These are phyloP conservation scores for Pichia sp. DNA, from an alignment of 1,139 yeast species.

Conservation along the genomic window DNA sequence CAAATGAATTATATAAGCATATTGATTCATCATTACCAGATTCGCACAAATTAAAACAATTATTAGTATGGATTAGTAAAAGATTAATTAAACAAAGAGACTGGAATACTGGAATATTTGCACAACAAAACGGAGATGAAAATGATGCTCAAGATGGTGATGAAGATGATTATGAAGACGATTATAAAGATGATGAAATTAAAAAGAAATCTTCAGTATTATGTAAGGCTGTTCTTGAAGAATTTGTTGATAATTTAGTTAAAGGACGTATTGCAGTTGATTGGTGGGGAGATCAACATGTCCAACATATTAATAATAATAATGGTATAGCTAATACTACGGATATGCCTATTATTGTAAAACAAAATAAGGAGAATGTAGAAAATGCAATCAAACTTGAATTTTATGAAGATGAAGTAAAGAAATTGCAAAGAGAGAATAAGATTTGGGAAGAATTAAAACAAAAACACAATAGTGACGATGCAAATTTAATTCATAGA, in stretches of 20 bases:
- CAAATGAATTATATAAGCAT: constrained; percentile 54
- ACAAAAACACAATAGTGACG: neutral
- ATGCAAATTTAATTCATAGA: neutral
- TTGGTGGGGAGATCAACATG: constrained; percentile 51
- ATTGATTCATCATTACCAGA: constrained; percentile 59
- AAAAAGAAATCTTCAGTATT: constrained; percentile 28
- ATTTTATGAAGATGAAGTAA: constrained; percentile 40
- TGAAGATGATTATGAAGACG: constrained; percentile 2
- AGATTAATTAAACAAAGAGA: constrained; percentile 28
- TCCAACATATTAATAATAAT: too few relatives aligned
- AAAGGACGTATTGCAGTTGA: constrained; percentile 56
- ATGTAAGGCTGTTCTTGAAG: constrained; percentile 57
- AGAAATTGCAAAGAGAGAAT: constrained; percentile 41
- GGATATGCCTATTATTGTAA: constrained; percentile 27
- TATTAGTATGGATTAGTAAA: constrained; percentile 63
- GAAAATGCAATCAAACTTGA: constrained; percentile 43
- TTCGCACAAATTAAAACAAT: constrained; percentile 66
- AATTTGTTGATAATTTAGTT: constrained; percentile 50
- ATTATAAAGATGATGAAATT: constrained; percentile 19
- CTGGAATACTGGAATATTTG: neutral
- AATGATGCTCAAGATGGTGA: constrained; percentile 16
- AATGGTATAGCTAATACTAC: neutral
- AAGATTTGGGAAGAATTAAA: constrained; percentile 15
- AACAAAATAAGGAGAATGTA: constrained; percentile 55
- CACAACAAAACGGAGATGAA: constrained; percentile 24